A percentile compares a stretch with the other conserved stretches of the same genome.
Conservation (phyloP, 192 early-diverging fungal genomes). For the Cladochytrium replicatum region DNA sequence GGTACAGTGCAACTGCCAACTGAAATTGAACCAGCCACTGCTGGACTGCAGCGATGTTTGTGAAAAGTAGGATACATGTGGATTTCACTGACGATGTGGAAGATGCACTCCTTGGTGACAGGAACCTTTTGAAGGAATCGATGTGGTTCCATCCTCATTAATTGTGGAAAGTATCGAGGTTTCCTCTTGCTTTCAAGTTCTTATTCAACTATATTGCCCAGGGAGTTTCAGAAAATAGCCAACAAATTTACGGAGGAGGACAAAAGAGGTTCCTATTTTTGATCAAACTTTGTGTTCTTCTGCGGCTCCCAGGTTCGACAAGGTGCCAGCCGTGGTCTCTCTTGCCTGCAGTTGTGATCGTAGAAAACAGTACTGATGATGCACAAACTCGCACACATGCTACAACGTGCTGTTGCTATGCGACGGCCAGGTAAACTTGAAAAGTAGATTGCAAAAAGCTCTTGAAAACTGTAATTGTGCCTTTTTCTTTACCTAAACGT, state of each 20-base stretch:
- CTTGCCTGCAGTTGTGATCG: conserved; percentile 64
- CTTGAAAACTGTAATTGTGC: conserved; percentile 56
- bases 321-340: conserved; percentile 78
- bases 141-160: too few species aligned
- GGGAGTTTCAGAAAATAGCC: conserved; percentile 79
- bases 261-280: conserved; percentile 83
- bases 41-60: too few species aligned
- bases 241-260: conserved; percentile 70
- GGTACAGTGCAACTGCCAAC: too few species aligned
- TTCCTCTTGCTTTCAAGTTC: background rate
- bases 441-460: conserved; percentile 65
- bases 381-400: conserved; percentile 81
- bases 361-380: conserved; percentile 10
- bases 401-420: conserved; percentile 82
- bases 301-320: conserved; percentile 54
- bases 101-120: too few species aligned
- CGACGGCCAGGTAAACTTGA: conserved; percentile 68
- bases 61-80: conserved; percentile 83
- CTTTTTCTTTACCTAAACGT: conserved; percentile 33
- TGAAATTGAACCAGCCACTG: too few species aligned
- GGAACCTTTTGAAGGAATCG: too few species aligned
- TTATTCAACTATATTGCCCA: conserved; percentile 11
- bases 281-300: conserved; percentile 20
- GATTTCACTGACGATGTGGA: conserved; percentile 55
- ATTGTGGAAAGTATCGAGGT: conserved; percentile 20